Conservation (phyloP, 2,329 filamentous ascomycete genomes). For the Phialemoniopsis sp. region DNA sequence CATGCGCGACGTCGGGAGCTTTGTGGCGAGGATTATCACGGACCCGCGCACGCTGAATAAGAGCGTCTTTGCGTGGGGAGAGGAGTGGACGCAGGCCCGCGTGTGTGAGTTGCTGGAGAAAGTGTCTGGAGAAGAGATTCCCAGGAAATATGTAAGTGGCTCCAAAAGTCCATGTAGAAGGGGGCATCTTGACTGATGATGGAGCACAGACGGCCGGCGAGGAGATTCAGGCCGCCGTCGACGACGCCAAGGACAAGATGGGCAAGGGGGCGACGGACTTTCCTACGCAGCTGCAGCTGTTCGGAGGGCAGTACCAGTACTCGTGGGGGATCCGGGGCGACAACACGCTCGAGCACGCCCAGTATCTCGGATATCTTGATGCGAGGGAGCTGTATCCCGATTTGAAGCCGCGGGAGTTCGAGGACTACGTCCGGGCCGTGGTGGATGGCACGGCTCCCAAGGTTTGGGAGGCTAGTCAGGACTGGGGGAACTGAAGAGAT, state of each 20-base stretch:
- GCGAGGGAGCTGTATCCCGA: conserved; percentile 51
- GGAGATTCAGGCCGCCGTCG: too few relatives aligned
- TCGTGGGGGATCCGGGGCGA: conserved; percentile 46
- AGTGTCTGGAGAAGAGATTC: conserved; percentile 40
- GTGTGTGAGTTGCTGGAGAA: conserved; percentile 40
- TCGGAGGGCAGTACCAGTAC: conserved; percentile 31
- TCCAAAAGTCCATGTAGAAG: too few relatives aligned
- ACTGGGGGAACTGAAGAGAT: background rate
- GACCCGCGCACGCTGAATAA: conserved; percentile 50
- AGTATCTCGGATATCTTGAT: conserved; percentile 49
- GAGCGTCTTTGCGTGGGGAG: conserved; percentile 41
- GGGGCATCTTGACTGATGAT: too few relatives aligned
- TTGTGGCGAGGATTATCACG: conserved; percentile 42
- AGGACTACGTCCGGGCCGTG: conserved; percentile 31
- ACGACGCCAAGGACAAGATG: background rate
- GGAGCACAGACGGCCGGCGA: too few relatives aligned
- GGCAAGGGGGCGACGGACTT: background rate
- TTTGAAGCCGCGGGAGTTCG: conserved; percentile 31
- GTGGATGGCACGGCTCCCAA: conserved; percentile 26
- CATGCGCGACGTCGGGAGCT: conserved; percentile 46
- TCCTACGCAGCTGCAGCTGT: background rate
- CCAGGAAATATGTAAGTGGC: conserved; percentile 25
- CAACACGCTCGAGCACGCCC: conserved; percentile 46
- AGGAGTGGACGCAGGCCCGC: conserved; percentile 38
- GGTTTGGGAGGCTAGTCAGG: background rate